phyloP scores from a whole-genome alignment of 257 asterid genomes.

The Rehmannia glutinosa region DNA sequence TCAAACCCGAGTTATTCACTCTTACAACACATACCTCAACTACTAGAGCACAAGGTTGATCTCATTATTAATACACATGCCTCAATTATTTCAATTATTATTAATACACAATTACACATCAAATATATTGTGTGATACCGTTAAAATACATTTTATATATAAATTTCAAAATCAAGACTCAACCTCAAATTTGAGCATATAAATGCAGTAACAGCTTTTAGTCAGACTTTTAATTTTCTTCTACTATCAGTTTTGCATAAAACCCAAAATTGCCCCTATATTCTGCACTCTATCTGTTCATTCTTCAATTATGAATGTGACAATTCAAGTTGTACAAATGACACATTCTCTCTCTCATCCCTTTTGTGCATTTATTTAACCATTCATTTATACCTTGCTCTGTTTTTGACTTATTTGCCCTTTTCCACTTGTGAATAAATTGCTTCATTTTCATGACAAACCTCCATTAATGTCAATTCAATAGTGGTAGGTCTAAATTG shows the following conservation, averaged over 20 bases:
- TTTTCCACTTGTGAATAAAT: not conserved
- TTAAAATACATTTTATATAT: too few species aligned
- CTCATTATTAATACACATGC: too few species aligned
- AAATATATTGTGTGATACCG: too few species aligned
- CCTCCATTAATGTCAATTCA: conserved; percentile 31
- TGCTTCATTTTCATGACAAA: conserved; percentile 10
- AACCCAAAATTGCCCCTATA: conserved; percentile 32
- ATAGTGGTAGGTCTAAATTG: conserved; percentile 17
- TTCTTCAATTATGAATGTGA: conserved; percentile 31
- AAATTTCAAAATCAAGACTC: too few species aligned
- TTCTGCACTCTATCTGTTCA: conserved; percentile 24
- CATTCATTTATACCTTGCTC: not conserved
- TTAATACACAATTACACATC: too few species aligned
- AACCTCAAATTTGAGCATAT: not conserved
- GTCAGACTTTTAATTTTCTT: not conserved
- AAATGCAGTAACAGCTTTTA: conserved; percentile 12
- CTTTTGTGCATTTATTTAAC: conserved; percentile 16
- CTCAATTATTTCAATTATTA: too few species aligned
- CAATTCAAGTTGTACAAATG: conserved; percentile 26
- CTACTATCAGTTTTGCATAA: conserved; percentile 5
- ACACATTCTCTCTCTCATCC: conserved; percentile 20
- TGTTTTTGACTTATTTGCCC: not conserved
- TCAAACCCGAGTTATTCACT: too few species aligned
- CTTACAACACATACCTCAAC: too few species aligned
- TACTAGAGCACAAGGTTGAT: too few species aligned